Evolutionary conservation across 495 filamentous ascomycete genomes (phyloP).

Genomic region (Trichoderma gamsii): DNA sequence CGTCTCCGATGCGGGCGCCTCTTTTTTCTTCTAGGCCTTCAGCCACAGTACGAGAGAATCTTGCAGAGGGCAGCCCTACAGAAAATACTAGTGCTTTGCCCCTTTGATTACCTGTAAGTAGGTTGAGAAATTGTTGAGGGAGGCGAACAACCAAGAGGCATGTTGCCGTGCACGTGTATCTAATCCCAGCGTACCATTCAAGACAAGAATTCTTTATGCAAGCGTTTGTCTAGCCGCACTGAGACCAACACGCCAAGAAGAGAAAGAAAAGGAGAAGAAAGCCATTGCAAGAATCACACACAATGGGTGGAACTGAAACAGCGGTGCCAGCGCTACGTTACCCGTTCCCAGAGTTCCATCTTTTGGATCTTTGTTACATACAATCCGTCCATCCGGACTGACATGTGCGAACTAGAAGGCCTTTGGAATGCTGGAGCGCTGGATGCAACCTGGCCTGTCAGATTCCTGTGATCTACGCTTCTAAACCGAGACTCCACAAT

Average conservation of each 20-base stretch:
- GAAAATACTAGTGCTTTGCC: not conserved
- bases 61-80: not conserved
- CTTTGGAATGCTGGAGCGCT: conserved; percentile 11
- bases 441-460: not conserved
- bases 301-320: not conserved
- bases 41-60: not conserved
- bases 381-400: not conserved
- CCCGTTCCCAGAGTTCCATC: not conserved
- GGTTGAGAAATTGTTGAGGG: not conserved
- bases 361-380: not conserved
- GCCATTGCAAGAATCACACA: not conserved
- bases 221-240: not conserved
- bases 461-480: not conserved
- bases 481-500: not conserved
- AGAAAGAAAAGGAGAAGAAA: not conserved
- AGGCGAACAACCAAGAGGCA: not conserved
- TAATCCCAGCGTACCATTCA: not conserved
- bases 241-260: not conserved
- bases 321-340: not conserved
- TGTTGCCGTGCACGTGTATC: not conserved
- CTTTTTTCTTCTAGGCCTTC: not conserved
- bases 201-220: not conserved
- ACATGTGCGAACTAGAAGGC: not conserved
- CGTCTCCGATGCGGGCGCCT: not conserved
- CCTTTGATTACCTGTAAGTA: not conserved